Evolutionary conservation across 176 grass and related monocot genomes (phyloP).

Genomic region (Aegilops bicornis): DNA sequence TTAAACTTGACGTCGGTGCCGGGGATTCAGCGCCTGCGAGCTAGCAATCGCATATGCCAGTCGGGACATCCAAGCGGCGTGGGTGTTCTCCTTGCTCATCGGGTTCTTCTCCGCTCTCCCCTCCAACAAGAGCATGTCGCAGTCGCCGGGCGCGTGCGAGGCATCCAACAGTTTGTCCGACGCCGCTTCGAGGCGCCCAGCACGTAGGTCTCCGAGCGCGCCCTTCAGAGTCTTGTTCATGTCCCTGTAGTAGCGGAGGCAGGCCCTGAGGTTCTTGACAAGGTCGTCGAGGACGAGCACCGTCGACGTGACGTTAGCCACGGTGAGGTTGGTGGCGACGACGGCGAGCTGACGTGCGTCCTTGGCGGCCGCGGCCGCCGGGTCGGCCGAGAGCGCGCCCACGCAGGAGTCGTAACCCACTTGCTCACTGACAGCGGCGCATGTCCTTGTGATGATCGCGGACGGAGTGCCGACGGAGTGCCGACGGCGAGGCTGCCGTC

Average conservation of each 20-base stretch:
- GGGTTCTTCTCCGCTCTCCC: not conserved
- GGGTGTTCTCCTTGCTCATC: not conserved
- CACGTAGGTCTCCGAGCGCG: not conserved
- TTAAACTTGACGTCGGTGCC: no score
- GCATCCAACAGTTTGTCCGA: not conserved
- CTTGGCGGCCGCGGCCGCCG: not conserved
- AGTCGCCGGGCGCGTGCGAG: not conserved
- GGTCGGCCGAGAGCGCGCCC: not conserved
- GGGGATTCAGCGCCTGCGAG: no score
- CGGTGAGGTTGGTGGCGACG: conserved; percentile 16
- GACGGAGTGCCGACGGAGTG: not conserved
- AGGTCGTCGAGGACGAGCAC: conserved; percentile 12
- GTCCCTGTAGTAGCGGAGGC: not conserved
- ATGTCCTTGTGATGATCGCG: not conserved
- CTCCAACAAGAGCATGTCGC: not conserved
- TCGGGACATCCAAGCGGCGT: no score
- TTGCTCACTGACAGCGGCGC: not conserved
- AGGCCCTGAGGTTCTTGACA: not conserved
- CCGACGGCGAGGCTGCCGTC: not conserved
- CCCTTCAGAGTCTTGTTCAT: not conserved
- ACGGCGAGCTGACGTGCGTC: conserved; percentile 15
- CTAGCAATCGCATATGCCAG: no score
- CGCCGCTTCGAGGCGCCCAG: not conserved
- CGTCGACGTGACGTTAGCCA: conserved; percentile 4
- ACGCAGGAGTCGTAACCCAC: conserved; percentile 8